A percentile compares a stretch with the other conserved stretches of the same genome.
These are phyloP conservation scores for Bruguiera hainesii DNA, from an alignment of 441 rosid species.

Conservation along the genomic window DNA sequence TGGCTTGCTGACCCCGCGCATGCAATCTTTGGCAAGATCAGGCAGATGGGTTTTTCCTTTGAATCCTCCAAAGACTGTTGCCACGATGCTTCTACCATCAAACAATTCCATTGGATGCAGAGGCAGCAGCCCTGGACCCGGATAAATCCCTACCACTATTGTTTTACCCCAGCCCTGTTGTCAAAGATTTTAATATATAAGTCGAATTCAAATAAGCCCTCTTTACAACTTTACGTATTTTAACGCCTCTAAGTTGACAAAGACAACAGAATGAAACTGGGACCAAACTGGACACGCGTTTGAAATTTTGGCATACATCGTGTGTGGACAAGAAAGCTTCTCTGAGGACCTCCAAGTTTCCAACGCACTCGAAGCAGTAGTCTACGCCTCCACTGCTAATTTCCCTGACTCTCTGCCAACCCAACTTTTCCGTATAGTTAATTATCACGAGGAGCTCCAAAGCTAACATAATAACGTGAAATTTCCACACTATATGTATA, in stretches of 20 bases:
- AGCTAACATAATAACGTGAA: not conserved
- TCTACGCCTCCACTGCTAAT: constrained; percentile 39
- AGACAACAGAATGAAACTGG: not conserved
- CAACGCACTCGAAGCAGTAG: constrained; percentile 42
- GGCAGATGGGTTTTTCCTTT: constrained; percentile 39
- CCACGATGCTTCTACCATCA: constrained; percentile 30
- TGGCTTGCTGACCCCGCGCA: constrained; percentile 15
- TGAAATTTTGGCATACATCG: constrained; percentile 13
- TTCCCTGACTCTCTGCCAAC: constrained; percentile 32
- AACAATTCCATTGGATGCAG: constrained; percentile 49
- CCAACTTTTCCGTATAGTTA: not conserved
- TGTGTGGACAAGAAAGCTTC: constrained; percentile 45
- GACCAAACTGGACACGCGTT: not conserved
- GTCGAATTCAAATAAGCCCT: not conserved
- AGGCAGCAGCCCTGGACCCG: constrained; percentile 27
- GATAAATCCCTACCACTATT: constrained; percentile 32
- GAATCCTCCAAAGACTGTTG: constrained; percentile 31
- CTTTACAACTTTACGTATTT: not conserved
- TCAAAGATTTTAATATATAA: not conserved
- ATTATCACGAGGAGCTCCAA: not conserved
- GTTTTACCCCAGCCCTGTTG: constrained; percentile 46
- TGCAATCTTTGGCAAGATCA: constrained; percentile 30
- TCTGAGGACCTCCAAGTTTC: constrained; percentile 29
- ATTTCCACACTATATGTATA: not conserved
- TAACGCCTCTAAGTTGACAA: not conserved